These are phyloP conservation scores for Talaromyces atroroseus DNA, from an alignment of 2,329 filamentous ascomycete species.

Conservation along the genomic window DNA sequence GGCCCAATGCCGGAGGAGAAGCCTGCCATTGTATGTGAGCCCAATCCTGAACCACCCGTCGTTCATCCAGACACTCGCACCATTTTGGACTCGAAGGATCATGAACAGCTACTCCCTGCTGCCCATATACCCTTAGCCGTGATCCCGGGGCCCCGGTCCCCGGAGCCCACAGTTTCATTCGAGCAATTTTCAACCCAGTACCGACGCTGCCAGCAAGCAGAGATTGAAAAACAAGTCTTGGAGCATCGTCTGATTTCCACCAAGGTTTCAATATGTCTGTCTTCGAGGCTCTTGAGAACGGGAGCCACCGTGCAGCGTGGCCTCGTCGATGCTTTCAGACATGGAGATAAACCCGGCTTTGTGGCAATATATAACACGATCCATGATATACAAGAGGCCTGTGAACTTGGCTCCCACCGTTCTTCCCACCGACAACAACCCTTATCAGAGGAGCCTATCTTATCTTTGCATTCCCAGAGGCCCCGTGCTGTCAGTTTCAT, in stretches of 20 bases:
- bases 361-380: constrained; percentile 40
- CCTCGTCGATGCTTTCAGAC: constrained; percentile 41
- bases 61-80: neutral
- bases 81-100: neutral
- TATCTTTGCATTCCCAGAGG: constrained; percentile 34
- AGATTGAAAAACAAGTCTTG: constrained; percentile 35
- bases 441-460: constrained; percentile 24
- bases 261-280: constrained; percentile 40
- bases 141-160: constrained; percentile 13
- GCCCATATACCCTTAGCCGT: constrained; percentile 16
- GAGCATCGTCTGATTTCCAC: constrained; percentile 36
- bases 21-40: constrained; percentile 30
- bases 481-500: constrained; percentile 35
- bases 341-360: constrained; percentile 43
- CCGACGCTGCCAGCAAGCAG: constrained; percentile 38
- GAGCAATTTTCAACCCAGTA: constrained; percentile 41
- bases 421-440: constrained; percentile 31
- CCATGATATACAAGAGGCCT: constrained; percentile 40
- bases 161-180: constrained; percentile 31
- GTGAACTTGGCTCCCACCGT: constrained; percentile 29
- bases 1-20: constrained; percentile 15
- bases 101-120: constrained; percentile 2
- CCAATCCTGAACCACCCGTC: constrained; percentile 15
- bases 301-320: constrained; percentile 39
- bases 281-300: constrained; percentile 38